Evolutionary conservation across 2,329 filamentous ascomycete genomes (phyloP).

Genomic region (Sclerotinia subarctica): DNA sequence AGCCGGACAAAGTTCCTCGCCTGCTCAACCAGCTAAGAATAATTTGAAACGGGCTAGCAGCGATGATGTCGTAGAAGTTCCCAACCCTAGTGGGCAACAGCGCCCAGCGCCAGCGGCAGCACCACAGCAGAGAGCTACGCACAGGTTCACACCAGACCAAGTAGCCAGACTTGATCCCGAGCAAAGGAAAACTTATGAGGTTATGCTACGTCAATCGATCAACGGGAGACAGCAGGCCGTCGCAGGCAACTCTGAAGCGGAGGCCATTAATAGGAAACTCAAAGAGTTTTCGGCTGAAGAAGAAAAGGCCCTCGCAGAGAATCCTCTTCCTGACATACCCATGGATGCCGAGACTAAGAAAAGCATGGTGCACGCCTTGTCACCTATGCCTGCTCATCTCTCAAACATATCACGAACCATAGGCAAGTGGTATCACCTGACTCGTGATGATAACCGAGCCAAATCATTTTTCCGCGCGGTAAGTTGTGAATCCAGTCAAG

Average conservation of each 20-base stretch:
- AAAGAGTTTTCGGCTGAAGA: constrained; percentile 29
- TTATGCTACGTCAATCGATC: constrained; percentile 19
- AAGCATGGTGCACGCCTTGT: constrained; percentile 26
- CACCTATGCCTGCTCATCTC: constrained; percentile 25
- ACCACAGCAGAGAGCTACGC: constrained; percentile 36
- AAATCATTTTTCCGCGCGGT: constrained; percentile 37
- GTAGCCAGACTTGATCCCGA: constrained; percentile 35
- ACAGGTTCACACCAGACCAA: constrained; percentile 36
- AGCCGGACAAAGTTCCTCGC: constrained; percentile 34
- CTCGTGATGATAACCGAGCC: constrained; percentile 34
- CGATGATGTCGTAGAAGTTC: constrained; percentile 47
- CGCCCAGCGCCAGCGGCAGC: constrained; percentile 22
- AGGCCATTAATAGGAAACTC: constrained; percentile 23
- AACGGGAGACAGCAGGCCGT: neutral
- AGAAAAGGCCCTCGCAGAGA: constrained; percentile 14
- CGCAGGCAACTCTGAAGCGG: neutral
- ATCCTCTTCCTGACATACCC: constrained; percentile 31
- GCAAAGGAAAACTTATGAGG: constrained; percentile 35
- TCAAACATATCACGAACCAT: constrained; percentile 33
- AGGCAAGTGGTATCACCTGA: constrained; percentile 34
- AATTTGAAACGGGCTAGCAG: constrained; percentile 42
- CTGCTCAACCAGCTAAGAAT: constrained; percentile 40
- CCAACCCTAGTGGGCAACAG: constrained; percentile 39
- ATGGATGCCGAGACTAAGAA: constrained; percentile 34
- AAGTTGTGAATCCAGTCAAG: constrained; percentile 26